These are phyloP conservation scores for Butyriboletus loyo DNA, from an alignment of 768 basidiomycete species.

Conservation along the genomic window DNA sequence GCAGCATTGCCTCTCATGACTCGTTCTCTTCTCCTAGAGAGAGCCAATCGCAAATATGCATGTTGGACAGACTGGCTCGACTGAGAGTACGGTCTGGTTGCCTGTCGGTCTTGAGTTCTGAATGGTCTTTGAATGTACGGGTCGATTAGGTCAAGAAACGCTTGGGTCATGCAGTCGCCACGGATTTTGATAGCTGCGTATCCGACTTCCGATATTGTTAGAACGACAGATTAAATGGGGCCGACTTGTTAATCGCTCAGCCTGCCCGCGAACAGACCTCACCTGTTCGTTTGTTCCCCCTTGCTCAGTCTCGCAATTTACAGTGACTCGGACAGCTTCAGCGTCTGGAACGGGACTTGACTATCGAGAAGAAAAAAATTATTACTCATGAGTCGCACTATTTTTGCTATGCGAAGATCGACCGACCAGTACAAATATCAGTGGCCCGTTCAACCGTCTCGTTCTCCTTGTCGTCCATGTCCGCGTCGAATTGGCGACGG, in stretches of 20 bases:
- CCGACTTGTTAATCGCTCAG: too few relatives aligned
- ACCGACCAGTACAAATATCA: conserved; percentile 2
- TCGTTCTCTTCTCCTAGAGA: neutral
- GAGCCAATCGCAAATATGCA: conserved; percentile 3
- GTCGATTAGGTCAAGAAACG: too few relatives aligned
- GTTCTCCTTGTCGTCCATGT: neutral
- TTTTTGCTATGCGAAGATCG: neutral
- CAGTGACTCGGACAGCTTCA: neutral
- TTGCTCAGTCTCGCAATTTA: neutral
- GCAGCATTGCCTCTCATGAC: conserved; percentile 27
- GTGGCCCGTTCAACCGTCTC: neutral
- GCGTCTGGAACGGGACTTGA: neutral
- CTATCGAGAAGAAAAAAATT: neutral
- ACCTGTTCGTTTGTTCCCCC: neutral
- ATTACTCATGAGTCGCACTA: neutral
- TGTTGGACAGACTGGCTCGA: neutral
- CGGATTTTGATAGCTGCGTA: too few relatives aligned
- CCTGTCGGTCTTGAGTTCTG: too few relatives aligned
- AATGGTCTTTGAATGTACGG: neutral
- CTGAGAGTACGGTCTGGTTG: neutral
- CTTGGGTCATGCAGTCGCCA: too few relatives aligned
- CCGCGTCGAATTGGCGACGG: conserved; percentile 7
- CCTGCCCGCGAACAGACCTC: too few relatives aligned
- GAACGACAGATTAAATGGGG: neutral
- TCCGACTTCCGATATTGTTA: neutral